These are phyloP conservation scores for Trypanosoma grayi DNA, from an alignment of 208 protist species.

Conservation along the genomic window DNA sequence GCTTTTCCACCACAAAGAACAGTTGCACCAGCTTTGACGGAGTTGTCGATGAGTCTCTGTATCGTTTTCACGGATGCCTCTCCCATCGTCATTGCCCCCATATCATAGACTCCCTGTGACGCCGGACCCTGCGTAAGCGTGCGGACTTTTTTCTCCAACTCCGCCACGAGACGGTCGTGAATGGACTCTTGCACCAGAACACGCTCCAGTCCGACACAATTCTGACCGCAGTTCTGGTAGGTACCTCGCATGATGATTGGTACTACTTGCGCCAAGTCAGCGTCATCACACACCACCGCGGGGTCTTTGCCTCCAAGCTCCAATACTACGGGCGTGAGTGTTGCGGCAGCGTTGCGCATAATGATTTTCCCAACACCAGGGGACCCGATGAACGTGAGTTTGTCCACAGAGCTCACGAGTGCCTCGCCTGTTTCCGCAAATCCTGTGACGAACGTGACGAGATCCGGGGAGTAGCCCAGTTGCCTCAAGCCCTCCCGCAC, in stretches of 20 bases:
- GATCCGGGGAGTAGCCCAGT: slow-evolving; percentile 87
- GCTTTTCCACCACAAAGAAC: slow-evolving; percentile 84
- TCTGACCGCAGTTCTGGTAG: slow-evolving; percentile 94
- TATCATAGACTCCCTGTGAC: slow-evolving; percentile 66
- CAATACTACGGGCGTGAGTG: slow-evolving; percentile 92
- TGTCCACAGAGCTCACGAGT: slow-evolving; percentile 87
- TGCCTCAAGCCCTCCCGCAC: slow-evolving; percentile 82
- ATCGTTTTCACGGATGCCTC: slow-evolving; percentile 84
- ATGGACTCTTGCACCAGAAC: slow-evolving; percentile 85
- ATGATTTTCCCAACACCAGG: slow-evolving; percentile 86
- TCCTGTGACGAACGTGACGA: slow-evolving; percentile 92
- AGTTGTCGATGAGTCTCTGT: slow-evolving; percentile 88
- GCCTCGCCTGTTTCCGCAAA: slow-evolving; percentile 91
- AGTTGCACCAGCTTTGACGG: slow-evolving; percentile 85
- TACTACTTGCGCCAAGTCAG: slow-evolving; percentile 86
- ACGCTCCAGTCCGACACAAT: slow-evolving; percentile 88
- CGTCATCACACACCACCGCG: slow-evolving; percentile 90
- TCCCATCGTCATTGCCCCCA: slow-evolving; percentile 95
- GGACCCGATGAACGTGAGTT: slow-evolving; percentile 92
- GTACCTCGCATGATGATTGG: slow-evolving; percentile 87
- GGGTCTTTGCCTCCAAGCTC: slow-evolving; percentile 96
- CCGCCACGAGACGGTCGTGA: slow-evolving; percentile 83
- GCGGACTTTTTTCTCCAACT: slow-evolving; percentile 50
- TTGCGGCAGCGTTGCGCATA: slow-evolving; percentile 88
- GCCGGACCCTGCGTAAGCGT: slow-evolving; percentile 79